Evolutionary conservation across 306 rosid genomes (phyloP), one percentile per base, ranked within the genome.

Genomic region (Betula pendula): DNA sequence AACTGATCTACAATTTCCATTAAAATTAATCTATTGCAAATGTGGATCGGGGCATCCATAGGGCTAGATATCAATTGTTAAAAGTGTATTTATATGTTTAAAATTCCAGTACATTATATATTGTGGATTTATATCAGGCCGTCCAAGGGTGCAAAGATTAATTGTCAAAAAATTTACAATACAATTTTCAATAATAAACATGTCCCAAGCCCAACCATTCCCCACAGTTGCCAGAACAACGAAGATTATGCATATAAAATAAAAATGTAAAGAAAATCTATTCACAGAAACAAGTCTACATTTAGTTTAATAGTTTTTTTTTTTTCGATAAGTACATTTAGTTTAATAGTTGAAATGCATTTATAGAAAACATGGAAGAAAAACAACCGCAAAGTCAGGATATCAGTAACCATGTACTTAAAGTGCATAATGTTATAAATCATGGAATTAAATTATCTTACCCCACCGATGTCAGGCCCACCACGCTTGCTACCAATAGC

Each of bases 401-500:
- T 19, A 9, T 38, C 47, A 35, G 44, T 35, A 65, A 19, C 43
- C 45, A 3, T 17, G 47, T 17, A 17, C 24, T n/a, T n/a, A 38
- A 56, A 66, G 20, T 10, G 38, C 11, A n/a, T 2, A 59, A 15
- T 24, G 65, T 22, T 31, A 8, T 14, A 70, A 44, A 77, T 80
- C 71, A 79, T 38, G 42, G 70, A 74, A 75, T 78, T 38, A 68
- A 42, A 62, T 62, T 72, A 71, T 86, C 97, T 84, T 92, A 94
- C 98, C 76, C 98, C 98, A 14, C 98, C 98, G 83, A 94, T 90
- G 83, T 94, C 98, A 70, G 97, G 98, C 59, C 98, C 98, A 81
- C 98, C 97, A 55, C 98, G 97, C 83, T 92, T 94, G 93, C 98
- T 92, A 65, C 98, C 98, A 83, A 94, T 94, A 85, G 98, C 98